A percentile compares a stretch with the other conserved stretches of the same genome.
Evolutionary conservation across 192 early-diverging fungal species (phyloP).

Genomic region (Pilobolus umbonatus): DNA sequence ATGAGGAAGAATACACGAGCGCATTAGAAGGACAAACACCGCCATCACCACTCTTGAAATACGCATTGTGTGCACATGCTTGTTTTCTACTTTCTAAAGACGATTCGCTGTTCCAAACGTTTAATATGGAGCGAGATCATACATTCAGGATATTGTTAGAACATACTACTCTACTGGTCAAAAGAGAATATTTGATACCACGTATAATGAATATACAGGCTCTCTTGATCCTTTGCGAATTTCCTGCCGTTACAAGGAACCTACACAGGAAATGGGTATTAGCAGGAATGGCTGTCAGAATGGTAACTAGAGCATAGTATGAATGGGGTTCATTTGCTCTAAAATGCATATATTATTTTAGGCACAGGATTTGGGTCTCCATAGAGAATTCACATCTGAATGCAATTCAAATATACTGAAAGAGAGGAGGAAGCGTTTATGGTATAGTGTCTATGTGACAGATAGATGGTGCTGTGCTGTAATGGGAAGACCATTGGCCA

Average conservation of each 20-base stretch:
- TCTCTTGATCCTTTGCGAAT: constrained; percentile 57
- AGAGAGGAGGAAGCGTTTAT: constrained; percentile 60
- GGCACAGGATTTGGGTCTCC: constrained; percentile 78
- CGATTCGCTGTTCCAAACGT: constrained; percentile 14
- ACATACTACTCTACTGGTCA: constrained; percentile 27
- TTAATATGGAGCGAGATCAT: constrained; percentile 2
- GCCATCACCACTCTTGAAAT: constrained; percentile 14
- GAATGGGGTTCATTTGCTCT: too few species aligned
- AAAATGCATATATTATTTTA: too few species aligned
- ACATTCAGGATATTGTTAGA: constrained; percentile 13
- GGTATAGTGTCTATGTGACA: constrained; percentile 67
- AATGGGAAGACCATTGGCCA: constrained; percentile 39
- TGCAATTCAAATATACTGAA: constrained; percentile 40
- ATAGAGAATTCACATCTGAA: constrained; percentile 52
- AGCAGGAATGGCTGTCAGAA: constrained; percentile 55
- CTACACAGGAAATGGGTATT: constrained; percentile 26
- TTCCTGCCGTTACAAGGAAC: constrained; percentile 25
- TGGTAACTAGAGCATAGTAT: too few species aligned
- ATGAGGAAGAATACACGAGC: constrained; percentile 16
- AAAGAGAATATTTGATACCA: constrained; percentile 53
- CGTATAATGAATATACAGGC: constrained; percentile 54
- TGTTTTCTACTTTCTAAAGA: constrained; percentile 12
- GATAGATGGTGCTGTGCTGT: constrained; percentile 54
- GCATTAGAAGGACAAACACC: constrained; percentile 9
- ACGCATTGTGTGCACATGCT: constrained; percentile 18